These are phyloP conservation scores for Allodekkera sacchari DNA, from an alignment of 805 yeast genomes.

Conservation along the genomic window DNA sequence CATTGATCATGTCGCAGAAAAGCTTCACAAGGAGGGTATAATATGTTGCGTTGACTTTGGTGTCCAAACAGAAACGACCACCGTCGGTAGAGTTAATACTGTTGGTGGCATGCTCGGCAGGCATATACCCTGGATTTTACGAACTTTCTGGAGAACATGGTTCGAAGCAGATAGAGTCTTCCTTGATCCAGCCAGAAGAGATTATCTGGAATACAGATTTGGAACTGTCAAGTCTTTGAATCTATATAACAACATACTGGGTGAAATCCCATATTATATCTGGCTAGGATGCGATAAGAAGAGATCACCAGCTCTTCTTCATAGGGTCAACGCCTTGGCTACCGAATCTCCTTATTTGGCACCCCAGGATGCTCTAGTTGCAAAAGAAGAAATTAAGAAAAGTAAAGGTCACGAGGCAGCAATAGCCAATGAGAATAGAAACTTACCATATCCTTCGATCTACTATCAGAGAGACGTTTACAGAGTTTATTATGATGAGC, in stretches of 20 bases:
- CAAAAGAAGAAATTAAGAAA: slow-evolving; percentile 26
- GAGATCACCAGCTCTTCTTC: slow-evolving; percentile 37
- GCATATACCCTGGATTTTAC: slow-evolving; percentile 65
- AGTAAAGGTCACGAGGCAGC: slow-evolving; percentile 79
- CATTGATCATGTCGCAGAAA: slow-evolving; percentile 53
- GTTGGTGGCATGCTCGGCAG: slow-evolving; percentile 67
- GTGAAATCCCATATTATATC: slow-evolving; percentile 73
- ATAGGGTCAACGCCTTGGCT: slow-evolving; percentile 59
- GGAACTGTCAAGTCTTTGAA: slow-evolving; percentile 75
- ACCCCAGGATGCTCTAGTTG: slow-evolving; percentile 36
- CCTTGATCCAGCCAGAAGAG: slow-evolving; percentile 74
- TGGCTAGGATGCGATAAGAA: slow-evolving; percentile 74
- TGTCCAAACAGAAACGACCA: slow-evolving; percentile 57
- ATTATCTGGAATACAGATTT: slow-evolving; percentile 72
- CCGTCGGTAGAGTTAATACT: slow-evolving; percentile 62
- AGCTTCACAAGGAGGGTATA: slow-evolving; percentile 50
- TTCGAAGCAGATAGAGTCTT: slow-evolving; percentile 78
- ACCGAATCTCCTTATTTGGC: slow-evolving; percentile 79
- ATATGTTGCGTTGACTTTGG: slow-evolving; percentile 75
- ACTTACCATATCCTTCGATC: slow-evolving; percentile 71
- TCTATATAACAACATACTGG: slow-evolving; percentile 53
- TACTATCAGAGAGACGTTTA: slow-evolving; percentile 72
- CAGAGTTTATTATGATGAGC: slow-evolving; percentile 74
- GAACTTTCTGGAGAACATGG: slow-evolving; percentile 85
- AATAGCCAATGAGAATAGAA: slow-evolving; percentile 46